A percentile compares a stretch with the other conserved stretches of the same genome.
phyloP scores from a whole-genome alignment of 163 green algal genomes.

The Picocystis sp. region DNA sequence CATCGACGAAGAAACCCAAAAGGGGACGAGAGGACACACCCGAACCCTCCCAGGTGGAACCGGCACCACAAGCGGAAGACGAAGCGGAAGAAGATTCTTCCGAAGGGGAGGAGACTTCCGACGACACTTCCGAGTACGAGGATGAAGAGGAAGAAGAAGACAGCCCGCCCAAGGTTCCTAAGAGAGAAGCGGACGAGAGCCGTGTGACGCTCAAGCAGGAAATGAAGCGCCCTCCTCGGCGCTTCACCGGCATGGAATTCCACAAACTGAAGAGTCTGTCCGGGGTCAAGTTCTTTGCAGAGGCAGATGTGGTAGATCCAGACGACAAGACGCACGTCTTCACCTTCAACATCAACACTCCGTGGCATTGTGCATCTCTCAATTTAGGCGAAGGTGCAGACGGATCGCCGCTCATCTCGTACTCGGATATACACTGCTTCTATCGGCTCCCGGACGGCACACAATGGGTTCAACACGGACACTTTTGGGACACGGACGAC shows the following conservation, averaged over 20 bases:
- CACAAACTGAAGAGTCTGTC: slow-evolving; percentile 11
- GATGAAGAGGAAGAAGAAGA: too few relatives aligned
- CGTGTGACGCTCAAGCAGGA: slow-evolving; percentile 14
- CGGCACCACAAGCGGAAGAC: too few relatives aligned
- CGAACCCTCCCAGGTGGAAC: too few relatives aligned
- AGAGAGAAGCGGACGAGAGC: too few relatives aligned
- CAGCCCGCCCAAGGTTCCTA: too few relatives aligned
- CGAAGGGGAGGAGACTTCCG: too few relatives aligned
- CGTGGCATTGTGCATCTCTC: slow-evolving; percentile 23
- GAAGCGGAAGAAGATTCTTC: too few relatives aligned
- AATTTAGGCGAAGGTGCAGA: slow-evolving; percentile 21
- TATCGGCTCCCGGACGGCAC: slow-evolving; percentile 26
- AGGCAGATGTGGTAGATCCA: slow-evolving; percentile 17
- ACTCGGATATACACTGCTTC: slow-evolving; percentile 20
- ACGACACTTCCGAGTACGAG: too few relatives aligned
- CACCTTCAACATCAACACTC: slow-evolving; percentile 12
- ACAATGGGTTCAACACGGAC: slow-evolving; percentile 26
- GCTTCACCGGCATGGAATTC: slow-evolving; percentile 16
- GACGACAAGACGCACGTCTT: slow-evolving; percentile 18
- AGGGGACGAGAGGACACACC: too few relatives aligned
- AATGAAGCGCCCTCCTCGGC: neutral
- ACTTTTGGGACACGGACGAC: slow-evolving; percentile 22
- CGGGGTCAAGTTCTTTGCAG: slow-evolving; percentile 21
- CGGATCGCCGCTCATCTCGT: slow-evolving; percentile 21
- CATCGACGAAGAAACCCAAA: too few relatives aligned